Base-by-base conservation (phyloP, 768 basidiomycete genomes). In the Podaxis sp. region DNA sequence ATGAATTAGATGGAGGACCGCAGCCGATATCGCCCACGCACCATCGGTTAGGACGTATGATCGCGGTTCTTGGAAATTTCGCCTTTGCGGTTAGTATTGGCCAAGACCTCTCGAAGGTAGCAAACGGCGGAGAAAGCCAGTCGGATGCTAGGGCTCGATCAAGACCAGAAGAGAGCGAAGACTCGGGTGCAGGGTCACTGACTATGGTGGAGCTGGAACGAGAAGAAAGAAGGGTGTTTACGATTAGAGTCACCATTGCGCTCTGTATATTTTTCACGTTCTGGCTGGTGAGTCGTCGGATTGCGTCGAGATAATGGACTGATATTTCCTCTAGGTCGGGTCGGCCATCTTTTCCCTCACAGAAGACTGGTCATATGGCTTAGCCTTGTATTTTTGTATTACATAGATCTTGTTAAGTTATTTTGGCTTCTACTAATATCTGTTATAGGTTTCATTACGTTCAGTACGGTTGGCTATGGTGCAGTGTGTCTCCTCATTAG, bases 391-490 rank as follows among this genome's bases (percentile, higher is more conserved):
- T 69, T 93, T 92, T 68, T 92, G 91, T 90, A 62, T 22, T 60
- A 13, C 3, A 15, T 53, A 38, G 28, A 40, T 4, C 36, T 5
- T 11, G 37, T 3, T n/a, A n/a, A n/a, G n/a, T n/a, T 26, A 8
- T 53, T 36, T 13, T 22, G 56, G 8, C 37, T 56, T 26, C 60
- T n/a, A 52, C 15, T 50, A 15, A 51, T 44, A 7, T 50, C 26
- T 24, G 46, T 17, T 2, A 36, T 64, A 91, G 90, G 90, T 69
- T 88, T 90, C 67, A 75, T 89, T 55, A 73, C 88, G 10, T 92
- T 93, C 75, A 84, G 84, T 0, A 91, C 88, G 0, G 86, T 92
- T 30, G 91, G 91, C 13, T 90, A 87, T 66, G 87, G 84, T 73
- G 66, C 7, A 2, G 33, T 15, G 36, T 41, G 5, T 46, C 51